These are phyloP conservation scores for Linnemannia zychae DNA, from an alignment of 192 early-diverging fungal species.

Conservation along the genomic window DNA sequence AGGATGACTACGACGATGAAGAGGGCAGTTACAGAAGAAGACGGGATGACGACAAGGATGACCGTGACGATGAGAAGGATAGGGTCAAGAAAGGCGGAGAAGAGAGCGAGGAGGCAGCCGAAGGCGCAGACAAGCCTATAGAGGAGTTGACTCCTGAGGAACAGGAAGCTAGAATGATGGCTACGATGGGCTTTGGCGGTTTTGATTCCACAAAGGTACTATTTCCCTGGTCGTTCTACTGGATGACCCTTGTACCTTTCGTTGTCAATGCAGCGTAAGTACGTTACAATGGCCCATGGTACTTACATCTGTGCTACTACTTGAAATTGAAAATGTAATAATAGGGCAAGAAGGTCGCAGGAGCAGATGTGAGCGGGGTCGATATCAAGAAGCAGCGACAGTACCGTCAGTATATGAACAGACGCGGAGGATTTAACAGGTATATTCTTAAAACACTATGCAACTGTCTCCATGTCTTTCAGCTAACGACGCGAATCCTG, in stretches of 20 bases:
- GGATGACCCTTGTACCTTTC: neutral
- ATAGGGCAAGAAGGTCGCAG: slow-evolving; percentile 82
- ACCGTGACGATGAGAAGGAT: slow-evolving; percentile 11
- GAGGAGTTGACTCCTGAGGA: slow-evolving; percentile 60
- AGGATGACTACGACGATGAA: slow-evolving; percentile 12
- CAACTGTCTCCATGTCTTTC: neutral
- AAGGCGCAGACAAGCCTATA: slow-evolving; percentile 18
- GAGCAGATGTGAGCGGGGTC: slow-evolving; percentile 78
- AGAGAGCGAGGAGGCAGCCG: neutral
- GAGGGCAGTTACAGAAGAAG: slow-evolving; percentile 30
- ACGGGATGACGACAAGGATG: neutral
- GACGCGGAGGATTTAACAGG: slow-evolving; percentile 89
- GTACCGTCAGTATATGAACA: slow-evolving; percentile 96
- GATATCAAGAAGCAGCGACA: slow-evolving; percentile 89
- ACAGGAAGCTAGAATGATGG: slow-evolving; percentile 85
- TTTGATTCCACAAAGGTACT: slow-evolving; percentile 89
- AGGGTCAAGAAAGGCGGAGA: neutral
- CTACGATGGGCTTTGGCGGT: slow-evolving; percentile 89
- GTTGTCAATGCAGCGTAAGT: too few relatives aligned
- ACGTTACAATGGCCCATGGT: too few relatives aligned
- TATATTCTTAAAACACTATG: slow-evolving; percentile 24
- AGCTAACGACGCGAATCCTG: neutral
- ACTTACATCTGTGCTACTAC: neutral
- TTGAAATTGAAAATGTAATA: neutral
- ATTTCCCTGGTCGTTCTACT: neutral